Percentiles rank a stretch among this genome's conserved stretches.
These are phyloP conservation scores for Pseudoturritis turrita DNA, from an alignment of 345 rosid species.

Conservation along the genomic window DNA sequence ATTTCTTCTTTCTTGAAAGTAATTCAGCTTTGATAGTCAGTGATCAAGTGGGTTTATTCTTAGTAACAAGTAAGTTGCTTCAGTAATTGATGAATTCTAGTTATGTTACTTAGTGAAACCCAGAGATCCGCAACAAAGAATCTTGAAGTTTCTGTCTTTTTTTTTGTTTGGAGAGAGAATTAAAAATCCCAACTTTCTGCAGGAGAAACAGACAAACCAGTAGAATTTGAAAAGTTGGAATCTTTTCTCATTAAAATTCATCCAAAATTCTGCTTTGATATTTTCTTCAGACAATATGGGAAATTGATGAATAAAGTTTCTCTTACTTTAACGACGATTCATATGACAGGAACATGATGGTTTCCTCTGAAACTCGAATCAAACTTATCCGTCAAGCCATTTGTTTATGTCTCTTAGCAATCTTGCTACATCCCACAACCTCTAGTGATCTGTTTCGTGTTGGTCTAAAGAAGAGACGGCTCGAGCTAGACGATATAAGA, in stretches of 20 bases:
- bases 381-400: slow-evolving; percentile 28
- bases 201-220: too few species aligned
- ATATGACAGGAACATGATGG: slow-evolving; percentile 6
- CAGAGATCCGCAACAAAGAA: neutral
- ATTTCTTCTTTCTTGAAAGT: neutral
- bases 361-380: slow-evolving; percentile 30
- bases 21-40: neutral
- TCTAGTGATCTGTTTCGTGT: slow-evolving; percentile 50
- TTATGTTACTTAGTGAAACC: neutral
- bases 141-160: neutral
- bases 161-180: neutral
- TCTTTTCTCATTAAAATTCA: too few species aligned
- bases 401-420: slow-evolving; percentile 41
- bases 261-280: too few species aligned
- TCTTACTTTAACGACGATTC: neutral
- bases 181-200: neutral
- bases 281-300: too few species aligned
- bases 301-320: too few species aligned
- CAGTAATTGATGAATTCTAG: neutral
- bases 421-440: slow-evolving; percentile 44
- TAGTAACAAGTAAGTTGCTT: neutral
- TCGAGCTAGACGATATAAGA: slow-evolving; percentile 39
- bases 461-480: slow-evolving; percentile 56
- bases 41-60: neutral
- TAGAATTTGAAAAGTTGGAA: too few species aligned